A percentile compares a stretch with the other conserved stretches of the same genome.
phyloP scores from a whole-genome alignment of 768 basidiomycete genomes.

The Naganishia onofrii region DNA sequence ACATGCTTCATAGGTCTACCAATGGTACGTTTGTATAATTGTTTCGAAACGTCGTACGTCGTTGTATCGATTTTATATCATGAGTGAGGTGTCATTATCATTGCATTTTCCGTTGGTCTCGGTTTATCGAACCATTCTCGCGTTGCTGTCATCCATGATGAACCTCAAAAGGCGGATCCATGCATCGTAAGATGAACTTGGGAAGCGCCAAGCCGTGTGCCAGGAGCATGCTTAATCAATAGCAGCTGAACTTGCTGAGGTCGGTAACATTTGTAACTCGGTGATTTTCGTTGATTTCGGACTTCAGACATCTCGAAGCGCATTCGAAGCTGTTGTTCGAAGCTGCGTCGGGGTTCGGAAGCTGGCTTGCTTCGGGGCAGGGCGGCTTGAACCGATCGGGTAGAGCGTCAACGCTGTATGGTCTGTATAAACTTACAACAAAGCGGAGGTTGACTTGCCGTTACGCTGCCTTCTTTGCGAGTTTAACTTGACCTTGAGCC shows the following conservation, averaged over 20 bases:
- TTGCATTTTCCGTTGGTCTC: background rate
- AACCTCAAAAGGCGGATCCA: no score
- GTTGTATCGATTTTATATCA: background rate
- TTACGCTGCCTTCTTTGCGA: background rate
- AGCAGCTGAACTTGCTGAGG: no score
- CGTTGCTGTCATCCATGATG: no score
- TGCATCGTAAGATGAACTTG: no score
- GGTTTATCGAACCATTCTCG: no score
- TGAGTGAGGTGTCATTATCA: background rate
- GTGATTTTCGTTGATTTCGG: background rate
- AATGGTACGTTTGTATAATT: conserved; percentile 5
- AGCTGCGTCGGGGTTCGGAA: no score
- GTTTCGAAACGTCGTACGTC: background rate
- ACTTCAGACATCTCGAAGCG: background rate
- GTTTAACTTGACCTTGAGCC: background rate
- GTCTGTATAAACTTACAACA: background rate
- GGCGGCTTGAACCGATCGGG: conserved; percentile 11
- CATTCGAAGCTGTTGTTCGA: no score
- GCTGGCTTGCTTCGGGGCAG: no score
- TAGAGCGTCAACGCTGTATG: background rate
- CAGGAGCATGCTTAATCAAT: background rate
- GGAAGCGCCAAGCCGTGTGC: conserved; percentile 1
- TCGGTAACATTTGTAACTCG: background rate
- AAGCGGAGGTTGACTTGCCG: conserved; percentile 7
- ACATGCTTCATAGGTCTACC: background rate